These are phyloP conservation scores for Corymbia citriodora DNA, from an alignment of 441 rosid genomes.

Conservation along the genomic window DNA sequence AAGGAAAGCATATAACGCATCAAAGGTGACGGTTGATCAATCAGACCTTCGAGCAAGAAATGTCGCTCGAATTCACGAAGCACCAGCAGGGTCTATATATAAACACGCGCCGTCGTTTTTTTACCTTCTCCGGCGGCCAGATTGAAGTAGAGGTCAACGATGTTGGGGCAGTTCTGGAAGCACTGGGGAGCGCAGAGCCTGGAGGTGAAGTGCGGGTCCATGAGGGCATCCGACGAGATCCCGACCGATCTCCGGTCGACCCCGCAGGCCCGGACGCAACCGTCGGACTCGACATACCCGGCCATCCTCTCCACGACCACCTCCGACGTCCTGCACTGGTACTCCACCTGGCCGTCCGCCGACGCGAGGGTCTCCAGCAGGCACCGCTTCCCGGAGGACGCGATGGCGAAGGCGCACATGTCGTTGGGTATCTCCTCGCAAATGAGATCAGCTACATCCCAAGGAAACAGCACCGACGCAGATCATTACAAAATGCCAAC, in stretches of 20 bases:
- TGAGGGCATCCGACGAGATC: background rate
- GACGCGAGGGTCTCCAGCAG: background rate
- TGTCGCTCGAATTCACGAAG: background rate
- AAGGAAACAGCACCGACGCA: background rate
- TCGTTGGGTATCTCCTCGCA: background rate
- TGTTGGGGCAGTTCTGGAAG: background rate
- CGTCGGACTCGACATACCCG: background rate
- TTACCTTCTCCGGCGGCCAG: background rate
- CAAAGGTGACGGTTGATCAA: background rate
- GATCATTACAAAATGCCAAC: background rate
- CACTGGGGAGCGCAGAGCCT: background rate
- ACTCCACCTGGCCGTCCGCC: background rate
- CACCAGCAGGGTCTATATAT: background rate
- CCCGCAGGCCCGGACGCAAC: background rate
- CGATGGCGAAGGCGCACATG: background rate
- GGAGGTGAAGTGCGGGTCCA: background rate
- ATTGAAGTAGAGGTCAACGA: background rate
- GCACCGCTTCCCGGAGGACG: background rate
- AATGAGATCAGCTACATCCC: background rate
- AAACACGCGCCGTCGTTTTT: background rate
- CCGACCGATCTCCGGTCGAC: background rate
- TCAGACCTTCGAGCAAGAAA: background rate
- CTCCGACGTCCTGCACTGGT: background rate
- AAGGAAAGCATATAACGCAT: background rate
- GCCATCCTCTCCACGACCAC: background rate